Conservation (phyloP, 1,139 yeast genomes). For the Ogataea hybrid region DNA sequence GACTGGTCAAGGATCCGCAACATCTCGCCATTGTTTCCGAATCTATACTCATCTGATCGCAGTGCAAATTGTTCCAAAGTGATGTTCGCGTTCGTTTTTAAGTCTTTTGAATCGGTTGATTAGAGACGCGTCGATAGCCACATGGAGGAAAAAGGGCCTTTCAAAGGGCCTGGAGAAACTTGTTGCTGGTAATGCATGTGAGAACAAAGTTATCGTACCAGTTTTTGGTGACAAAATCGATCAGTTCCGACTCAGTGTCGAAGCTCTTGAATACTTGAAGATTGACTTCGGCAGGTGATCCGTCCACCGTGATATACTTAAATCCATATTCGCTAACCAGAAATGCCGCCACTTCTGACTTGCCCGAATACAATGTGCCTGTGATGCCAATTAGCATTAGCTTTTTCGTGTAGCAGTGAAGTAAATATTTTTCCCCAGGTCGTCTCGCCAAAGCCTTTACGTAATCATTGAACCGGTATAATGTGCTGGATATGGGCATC, state of each 20-base stretch:
- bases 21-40: constrained; percentile 37
- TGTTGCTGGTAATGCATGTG: constrained; percentile 44
- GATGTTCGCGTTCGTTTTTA: constrained; percentile 20
- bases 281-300: constrained; percentile 10
- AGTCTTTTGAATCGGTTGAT: constrained; percentile 51
- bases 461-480: too few species aligned
- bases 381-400: constrained; percentile 74
- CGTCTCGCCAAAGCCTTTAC: too few species aligned
- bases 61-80: constrained; percentile 44
- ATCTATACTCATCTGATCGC: constrained; percentile 45
- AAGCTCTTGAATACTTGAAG: constrained; percentile 13
- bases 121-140: constrained; percentile 77
- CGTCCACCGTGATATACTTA: constrained; percentile 31
- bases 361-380: constrained; percentile 71
- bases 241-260: constrained; percentile 36
- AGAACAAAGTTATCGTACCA: constrained; percentile 71
- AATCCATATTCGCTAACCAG: constrained; percentile 56
- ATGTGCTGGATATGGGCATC: too few species aligned
- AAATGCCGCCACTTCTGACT: constrained; percentile 60
- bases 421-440: too few species aligned
- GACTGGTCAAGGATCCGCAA: constrained; percentile 57
- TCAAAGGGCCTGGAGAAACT: constrained; percentile 50
- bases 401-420: neutral
- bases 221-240: constrained; percentile 63
- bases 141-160: constrained; percentile 85